A percentile compares a stretch with the other conserved stretches of the same genome.
phyloP scores from a whole-genome alignment of 2,329 filamentous ascomycete genomes.

The Xylariaceae sp. region DNA sequence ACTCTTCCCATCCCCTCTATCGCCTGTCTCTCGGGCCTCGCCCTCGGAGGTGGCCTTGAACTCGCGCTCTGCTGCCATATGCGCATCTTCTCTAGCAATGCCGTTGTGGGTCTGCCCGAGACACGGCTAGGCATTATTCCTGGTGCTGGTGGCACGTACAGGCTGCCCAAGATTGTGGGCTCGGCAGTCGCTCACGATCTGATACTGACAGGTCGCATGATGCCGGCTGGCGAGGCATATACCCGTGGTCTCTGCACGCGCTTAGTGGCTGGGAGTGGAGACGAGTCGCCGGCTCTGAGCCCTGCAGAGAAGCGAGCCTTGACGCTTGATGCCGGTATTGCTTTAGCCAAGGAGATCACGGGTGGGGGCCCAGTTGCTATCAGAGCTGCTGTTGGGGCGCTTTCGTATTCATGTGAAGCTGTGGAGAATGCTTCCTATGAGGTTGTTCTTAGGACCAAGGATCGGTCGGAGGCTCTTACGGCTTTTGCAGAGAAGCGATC shows the following conservation, averaged over 20 bases:
- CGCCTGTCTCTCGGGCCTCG: slow-evolving; percentile 80
- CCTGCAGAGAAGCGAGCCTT: slow-evolving; percentile 66
- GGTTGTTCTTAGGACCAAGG: slow-evolving; percentile 79
- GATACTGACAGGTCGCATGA: slow-evolving; percentile 86
- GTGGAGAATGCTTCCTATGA: slow-evolving; percentile 87
- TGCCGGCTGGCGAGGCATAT: slow-evolving; percentile 83
- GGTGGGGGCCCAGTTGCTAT: slow-evolving; percentile 86
- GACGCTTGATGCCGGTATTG: slow-evolving; percentile 76
- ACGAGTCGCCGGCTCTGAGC: too few relatives aligned
- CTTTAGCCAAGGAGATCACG: slow-evolving; percentile 82
- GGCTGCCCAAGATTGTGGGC: slow-evolving; percentile 82
- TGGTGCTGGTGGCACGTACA: slow-evolving; percentile 89
- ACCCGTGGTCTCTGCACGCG: slow-evolving; percentile 90
- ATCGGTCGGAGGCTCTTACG: slow-evolving; percentile 82
- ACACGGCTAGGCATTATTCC: slow-evolving; percentile 93
- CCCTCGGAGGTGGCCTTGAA: slow-evolving; percentile 92
- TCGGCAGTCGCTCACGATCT: slow-evolving; percentile 82
- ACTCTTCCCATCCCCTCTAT: slow-evolving; percentile 86
- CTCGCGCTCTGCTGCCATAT: slow-evolving; percentile 88
- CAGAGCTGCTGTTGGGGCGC: slow-evolving; percentile 77
- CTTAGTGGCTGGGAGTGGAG: too few relatives aligned
- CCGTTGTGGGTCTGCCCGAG: slow-evolving; percentile 79
- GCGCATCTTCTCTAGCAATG: slow-evolving; percentile 81
- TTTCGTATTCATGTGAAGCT: slow-evolving; percentile 72
- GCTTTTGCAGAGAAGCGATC: slow-evolving; percentile 75